Evolutionary conservation across 1,139 yeast genomes (phyloP).

Genomic region (Candida tropicalis): DNA sequence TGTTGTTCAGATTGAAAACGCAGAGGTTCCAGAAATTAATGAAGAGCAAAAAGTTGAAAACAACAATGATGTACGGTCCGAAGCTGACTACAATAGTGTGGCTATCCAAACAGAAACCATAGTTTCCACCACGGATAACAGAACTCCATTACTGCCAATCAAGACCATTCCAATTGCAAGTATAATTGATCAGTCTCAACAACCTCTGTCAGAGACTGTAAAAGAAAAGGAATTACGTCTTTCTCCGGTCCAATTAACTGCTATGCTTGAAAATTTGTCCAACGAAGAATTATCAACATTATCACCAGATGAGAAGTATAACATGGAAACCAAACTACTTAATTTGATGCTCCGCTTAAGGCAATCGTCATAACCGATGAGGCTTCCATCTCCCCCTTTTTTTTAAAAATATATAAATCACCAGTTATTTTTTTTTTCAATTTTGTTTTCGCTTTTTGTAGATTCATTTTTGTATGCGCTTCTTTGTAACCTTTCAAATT

Average conservation of each 20-base stretch:
- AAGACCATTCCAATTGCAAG: not conserved
- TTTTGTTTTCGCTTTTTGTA: not conserved
- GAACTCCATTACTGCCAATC: no score
- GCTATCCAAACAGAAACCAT: not conserved
- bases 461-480: no score
- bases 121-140: no score
- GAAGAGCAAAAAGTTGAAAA: no score
- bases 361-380: conserved; percentile 8
- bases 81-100: no score
- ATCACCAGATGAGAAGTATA: conserved; percentile 22
- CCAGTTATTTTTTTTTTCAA: not conserved
- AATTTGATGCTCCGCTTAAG: conserved; percentile 37
- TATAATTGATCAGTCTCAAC: not conserved
- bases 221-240: not conserved
- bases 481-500: no score
- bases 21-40: no score
- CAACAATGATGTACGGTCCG: no score
- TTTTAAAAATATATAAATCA: not conserved
- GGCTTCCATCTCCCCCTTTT: no score
- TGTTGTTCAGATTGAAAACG: no score
- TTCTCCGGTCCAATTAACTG: conserved; percentile 7
- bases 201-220: not conserved
- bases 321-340: conserved; percentile 36
- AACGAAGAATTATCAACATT: conserved; percentile 23
- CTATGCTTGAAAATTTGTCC: conserved; percentile 11